Evolutionary conservation across 306 rosid species (phyloP), one percentile per base, ranked within the genome.

Genomic region (Citrullus amarus): DNA sequence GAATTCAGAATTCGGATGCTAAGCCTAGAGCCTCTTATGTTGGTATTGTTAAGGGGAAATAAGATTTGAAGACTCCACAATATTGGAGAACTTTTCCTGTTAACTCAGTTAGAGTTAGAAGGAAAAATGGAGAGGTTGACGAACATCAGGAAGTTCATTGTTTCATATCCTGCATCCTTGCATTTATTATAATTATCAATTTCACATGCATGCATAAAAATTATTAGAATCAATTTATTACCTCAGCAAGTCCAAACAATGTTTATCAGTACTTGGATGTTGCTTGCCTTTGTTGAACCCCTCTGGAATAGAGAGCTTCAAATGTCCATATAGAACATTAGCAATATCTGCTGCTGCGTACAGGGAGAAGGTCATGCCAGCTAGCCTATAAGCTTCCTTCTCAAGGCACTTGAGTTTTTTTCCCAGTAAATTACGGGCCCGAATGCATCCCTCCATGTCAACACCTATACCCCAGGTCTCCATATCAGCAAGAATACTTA

Each of bases 381-480:
- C 96, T 79, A 92, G 86, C 78, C 82, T 86, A 83, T 87, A 86
- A 81, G 98, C 97, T 90, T 95, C 97, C 84, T 89, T 91, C 86
- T 95, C 98, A 50, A 95, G 97, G 81, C 80, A 72, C 82, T 83
- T 88, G 54, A 92, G 91, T 83, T 91, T 92, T 76, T 86, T 90
- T 32, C 87, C 91, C 89, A 92, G 82, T 84, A 87, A 83, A 82
- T 87, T 88, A 66, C 98, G 96, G 79, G 97, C 96, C 80, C 83
- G 91, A 77, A 90, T 88, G 84, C 97, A 95, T 56, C 92, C 84
- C 88, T 92, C 97, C 90, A 95, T 83, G 88, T 95, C 93, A 60
- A 95, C 93, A 78, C 98, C 98, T 56, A 95, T 91, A 62, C 98
- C 98, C 92, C 95, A 91, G 67, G 88, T 86, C 83, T 95, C 98